Base-by-base conservation (phyloP, 1,284 basidiomycete genomes). In the Pseudozyma sp. region DNA sequence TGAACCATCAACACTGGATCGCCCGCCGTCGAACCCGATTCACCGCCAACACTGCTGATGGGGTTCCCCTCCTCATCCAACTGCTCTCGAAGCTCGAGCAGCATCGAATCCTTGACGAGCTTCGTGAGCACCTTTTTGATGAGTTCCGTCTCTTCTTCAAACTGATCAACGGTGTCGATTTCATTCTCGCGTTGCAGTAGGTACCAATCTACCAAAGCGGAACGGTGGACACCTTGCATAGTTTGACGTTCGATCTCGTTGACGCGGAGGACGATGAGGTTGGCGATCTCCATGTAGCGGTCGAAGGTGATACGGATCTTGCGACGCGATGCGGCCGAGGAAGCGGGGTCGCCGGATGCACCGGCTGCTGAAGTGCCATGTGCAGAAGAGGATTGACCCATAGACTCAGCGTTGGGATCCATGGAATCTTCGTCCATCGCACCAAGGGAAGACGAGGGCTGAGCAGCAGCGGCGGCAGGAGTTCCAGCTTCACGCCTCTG, bases 291-390 rank as follows among this genome's bases (percentile, higher is more conserved):
- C 88, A 94, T 91, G 87, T 95, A 99, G 81, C 92, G 91, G 88
- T 98, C 95, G 86, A 97, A 93, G 12, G 94, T 93, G 86, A 99
- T 97, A 60, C 92, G 88, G 89, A 95, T 93, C 91, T 84, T 90
- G 21, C 69, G 64, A 14, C 39, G 59, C 19, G 66, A 61, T 5
- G 65, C 54, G 12, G 62, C 44, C 5, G 76, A 70, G 38, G 59
- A 59, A 8, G 69, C 47, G 0, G 72, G 53, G n/a, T 65, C 56
- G 21, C 54, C 53, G 7, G 58, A 19, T 12, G 45, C 21, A 3
- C 18, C 36, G 16, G 45, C 42, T 1, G 43, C 43, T 1, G 16
- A 53, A 13, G 53, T 67, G 16, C 21, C 88, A 66, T 43, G 85
- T 61, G 81, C 85, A 8, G 70, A 64, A 16, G 60, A 49, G 42